Conservation (phyloP, 2,329 filamentous ascomycete genomes). For the Pseudonectria buxi region DNA sequence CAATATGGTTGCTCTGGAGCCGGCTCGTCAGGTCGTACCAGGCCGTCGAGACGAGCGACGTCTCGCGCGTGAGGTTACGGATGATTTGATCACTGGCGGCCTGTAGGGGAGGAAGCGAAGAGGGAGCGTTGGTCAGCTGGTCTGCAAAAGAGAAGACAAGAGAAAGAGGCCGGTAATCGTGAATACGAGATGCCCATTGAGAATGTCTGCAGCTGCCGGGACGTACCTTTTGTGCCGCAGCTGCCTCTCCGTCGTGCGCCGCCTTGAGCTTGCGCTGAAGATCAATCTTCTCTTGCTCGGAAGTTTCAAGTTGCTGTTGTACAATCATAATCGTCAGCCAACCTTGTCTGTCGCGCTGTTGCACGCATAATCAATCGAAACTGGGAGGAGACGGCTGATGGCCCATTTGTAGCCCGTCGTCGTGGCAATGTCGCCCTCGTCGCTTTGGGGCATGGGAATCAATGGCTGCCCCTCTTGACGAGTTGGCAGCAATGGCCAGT, state of each 20-base stretch:
- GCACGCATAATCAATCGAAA: too few relatives aligned
- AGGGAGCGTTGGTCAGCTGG: neutral
- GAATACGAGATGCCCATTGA: conserved; percentile 5
- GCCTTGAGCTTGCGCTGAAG: conserved; percentile 49
- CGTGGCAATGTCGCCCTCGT: too few relatives aligned
- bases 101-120: conserved; percentile 22
- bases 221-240: conserved; percentile 48
- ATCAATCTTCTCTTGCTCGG: conserved; percentile 50
- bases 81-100: conserved; percentile 49
- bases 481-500: too few relatives aligned
- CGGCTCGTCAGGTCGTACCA: conserved; percentile 79
- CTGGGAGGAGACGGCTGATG: too few relatives aligned
- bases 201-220: too few relatives aligned
- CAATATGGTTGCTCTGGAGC: conserved; percentile 76
- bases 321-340: conserved; percentile 11
- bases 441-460: too few relatives aligned
- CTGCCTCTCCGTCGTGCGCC: conserved; percentile 41
- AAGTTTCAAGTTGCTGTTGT: conserved; percentile 50
- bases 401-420: too few relatives aligned
- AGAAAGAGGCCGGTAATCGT: too few relatives aligned
- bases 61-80: conserved; percentile 69
- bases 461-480: too few relatives aligned
- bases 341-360: too few relatives aligned
- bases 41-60: conserved; percentile 70
- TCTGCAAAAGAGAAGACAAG: neutral